Evolutionary conservation across 202 grass and related monocot species (phyloP).

Genomic region (Bolboschoenoplectus hybrid): DNA sequence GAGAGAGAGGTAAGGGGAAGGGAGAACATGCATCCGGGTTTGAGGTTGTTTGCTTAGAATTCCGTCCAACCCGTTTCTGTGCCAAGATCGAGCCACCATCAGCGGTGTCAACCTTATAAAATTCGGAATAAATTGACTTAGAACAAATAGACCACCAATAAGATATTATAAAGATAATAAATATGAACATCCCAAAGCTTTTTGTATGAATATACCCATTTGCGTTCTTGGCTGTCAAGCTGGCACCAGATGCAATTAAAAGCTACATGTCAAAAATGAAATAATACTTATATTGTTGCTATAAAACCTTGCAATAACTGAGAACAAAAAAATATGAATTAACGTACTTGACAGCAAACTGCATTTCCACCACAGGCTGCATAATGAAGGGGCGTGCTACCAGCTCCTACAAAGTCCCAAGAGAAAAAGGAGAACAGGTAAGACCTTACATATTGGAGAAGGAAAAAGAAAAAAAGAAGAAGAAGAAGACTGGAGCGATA

Average conservation of each 20-base stretch:
- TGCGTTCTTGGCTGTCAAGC: conserved; percentile 70
- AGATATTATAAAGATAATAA: conserved; percentile 15
- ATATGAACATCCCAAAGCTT: background rate
- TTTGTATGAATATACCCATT: conserved; percentile 59
- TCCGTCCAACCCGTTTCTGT: conserved; percentile 67
- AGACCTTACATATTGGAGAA: conserved; percentile 13
- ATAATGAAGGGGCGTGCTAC: conserved; percentile 92
- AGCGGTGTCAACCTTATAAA: conserved; percentile 71
- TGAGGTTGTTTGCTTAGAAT: conserved; percentile 78
- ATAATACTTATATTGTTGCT: conserved; percentile 38
- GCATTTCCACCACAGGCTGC: conserved; percentile 91
- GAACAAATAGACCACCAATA: conserved; percentile 16
- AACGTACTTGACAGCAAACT: conserved; percentile 90
- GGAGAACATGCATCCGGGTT: conserved; percentile 58
- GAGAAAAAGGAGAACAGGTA: background rate
- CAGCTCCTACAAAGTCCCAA: conserved; percentile 62
- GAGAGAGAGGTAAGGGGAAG: conserved; percentile 80
- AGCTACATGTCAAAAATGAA: conserved; percentile 63
- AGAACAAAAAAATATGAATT: conserved; percentile 35
- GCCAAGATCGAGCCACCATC: conserved; percentile 94
- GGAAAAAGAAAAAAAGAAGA: background rate
- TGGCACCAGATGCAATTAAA: conserved; percentile 77
- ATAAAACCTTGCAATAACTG: conserved; percentile 27
- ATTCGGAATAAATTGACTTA: background rate
- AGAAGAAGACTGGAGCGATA: background rate